phyloP scores from a whole-genome alignment of 2,329 filamentous ascomycete species.

The Aspergillus sojae region DNA sequence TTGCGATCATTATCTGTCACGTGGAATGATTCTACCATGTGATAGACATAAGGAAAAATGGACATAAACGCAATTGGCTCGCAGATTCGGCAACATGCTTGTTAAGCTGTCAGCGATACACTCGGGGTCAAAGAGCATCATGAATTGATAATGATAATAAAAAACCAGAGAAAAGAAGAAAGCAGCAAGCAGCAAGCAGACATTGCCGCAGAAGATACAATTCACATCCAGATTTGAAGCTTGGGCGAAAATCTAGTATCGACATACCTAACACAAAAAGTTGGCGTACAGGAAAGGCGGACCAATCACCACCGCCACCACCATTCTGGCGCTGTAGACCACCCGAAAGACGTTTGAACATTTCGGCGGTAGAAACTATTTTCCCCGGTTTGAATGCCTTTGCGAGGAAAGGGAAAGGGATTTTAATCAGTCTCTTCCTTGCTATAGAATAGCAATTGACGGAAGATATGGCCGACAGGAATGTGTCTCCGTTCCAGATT shows the following conservation, averaged over 20 bases:
- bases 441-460: constrained; percentile 21
- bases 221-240: constrained; percentile 8
- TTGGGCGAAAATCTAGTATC: constrained; percentile 19
- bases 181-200: background rate
- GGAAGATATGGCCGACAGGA: constrained; percentile 19
- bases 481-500: constrained; percentile 31
- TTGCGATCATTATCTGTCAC: constrained; percentile 76
- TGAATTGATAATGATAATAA: background rate
- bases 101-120: constrained; percentile 21
- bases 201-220: background rate
- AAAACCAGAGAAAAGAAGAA: constrained; percentile 4
- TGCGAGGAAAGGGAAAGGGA: constrained; percentile 13
- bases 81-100: constrained; percentile 91
- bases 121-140: background rate
- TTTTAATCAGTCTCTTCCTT: constrained; percentile 18
- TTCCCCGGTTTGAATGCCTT: background rate
- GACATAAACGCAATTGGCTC: constrained; percentile 99
- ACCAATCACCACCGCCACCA: constrained; percentile 35
- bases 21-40: constrained; percentile 91
- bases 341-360: constrained; percentile 39
- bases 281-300: constrained; percentile 60
- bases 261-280: constrained; percentile 53
- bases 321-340: constrained; percentile 35
- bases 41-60: constrained; percentile 97
- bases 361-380: constrained; percentile 20